Evolutionary conservation across 2,329 filamentous ascomycete species (phyloP), one percentile per base, ranked within the genome.

Genomic region (Laburnicola sp.): DNA sequence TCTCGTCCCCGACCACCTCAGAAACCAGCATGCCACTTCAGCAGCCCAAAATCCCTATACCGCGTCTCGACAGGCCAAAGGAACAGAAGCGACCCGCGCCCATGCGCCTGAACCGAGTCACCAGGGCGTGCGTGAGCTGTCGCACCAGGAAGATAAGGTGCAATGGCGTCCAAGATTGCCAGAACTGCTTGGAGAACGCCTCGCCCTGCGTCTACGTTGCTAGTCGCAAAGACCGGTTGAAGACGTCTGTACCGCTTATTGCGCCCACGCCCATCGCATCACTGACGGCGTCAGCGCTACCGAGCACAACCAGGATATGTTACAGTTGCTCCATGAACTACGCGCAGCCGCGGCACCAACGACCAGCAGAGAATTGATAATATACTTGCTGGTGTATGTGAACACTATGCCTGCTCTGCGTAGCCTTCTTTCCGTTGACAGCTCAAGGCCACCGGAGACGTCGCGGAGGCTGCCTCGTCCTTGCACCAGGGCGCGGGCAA

Each of bases 81-180:
- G 59, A 65, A 8, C 51, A 56, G 28, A 45, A 38, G 26, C 37
- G 53, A 25, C 23, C 50, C n/a, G 28, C 28, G 8, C 43, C 46
- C 8, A 52, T 28, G 28, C 60, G 57, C 44, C 62, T 47, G 25
- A 48, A 58, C 40, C 54, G 68, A 36, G 65, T 66, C 4, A 51
- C 50, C 25, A 57, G 63, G 25, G 72, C 72, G 4, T 75, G 72
- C 46, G 52, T 66, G 31, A 64, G 54, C 28, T 75, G 72, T 51
- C 64, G 71, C 7, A 52, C 60, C 11, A 60, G 71, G 22, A 75
- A 75, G 49, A 67, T 72, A 53, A 73, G 70, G 39, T 75, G 72
- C 57, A 68, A 69, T 57, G 72, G 72, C 3, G 55, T 50, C 25
- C 63, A 59, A 23, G 72, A 45, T 22, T 75, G 72, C 54, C 55